Conservation (phyloP, 139 green algal genomes). For the Ulvella scutata region DNA sequence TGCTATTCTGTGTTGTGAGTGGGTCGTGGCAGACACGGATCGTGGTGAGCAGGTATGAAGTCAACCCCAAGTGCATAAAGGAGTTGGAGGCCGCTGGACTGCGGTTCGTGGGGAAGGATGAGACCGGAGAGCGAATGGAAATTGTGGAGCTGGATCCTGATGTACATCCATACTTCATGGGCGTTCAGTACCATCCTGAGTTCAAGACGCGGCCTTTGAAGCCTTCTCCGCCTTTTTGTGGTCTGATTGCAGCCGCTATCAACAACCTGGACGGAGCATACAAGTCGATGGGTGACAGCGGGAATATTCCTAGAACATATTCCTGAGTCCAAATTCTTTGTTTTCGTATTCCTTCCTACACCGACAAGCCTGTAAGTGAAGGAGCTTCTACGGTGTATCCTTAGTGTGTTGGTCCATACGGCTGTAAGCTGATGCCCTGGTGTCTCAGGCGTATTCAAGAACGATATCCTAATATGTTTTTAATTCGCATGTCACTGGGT, state of each 20-base stretch:
- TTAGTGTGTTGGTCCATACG: no score
- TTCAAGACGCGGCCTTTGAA: slow-evolving; percentile 72
- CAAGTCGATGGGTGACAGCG: neutral
- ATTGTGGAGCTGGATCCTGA: slow-evolving; percentile 71
- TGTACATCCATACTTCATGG: slow-evolving; percentile 82
- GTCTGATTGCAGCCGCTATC: slow-evolving; percentile 58
- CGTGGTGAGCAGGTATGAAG: slow-evolving; percentile 77
- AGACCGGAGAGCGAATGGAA: slow-evolving; percentile 89
- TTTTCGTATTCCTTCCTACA: no score
- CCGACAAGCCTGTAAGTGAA: no score
- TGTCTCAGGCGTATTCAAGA: no score
- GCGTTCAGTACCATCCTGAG: slow-evolving; percentile 79
- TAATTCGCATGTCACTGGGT: no score
- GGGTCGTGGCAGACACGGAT: no score
- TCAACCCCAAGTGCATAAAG: slow-evolving; percentile 86
- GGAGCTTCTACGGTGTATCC: no score
- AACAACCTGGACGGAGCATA: slow-evolving; percentile 23
- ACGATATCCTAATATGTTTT: no score
- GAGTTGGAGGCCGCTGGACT: slow-evolving; percentile 68
- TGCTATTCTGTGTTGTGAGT: neutral
- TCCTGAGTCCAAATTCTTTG: no score
- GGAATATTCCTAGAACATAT: no score
- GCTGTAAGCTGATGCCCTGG: no score
- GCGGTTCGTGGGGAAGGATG: slow-evolving; percentile 84
- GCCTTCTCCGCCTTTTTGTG: slow-evolving; percentile 74